Evolutionary conservation across 352 stramenopile species (phyloP).

Genomic region (Stramenopiles sp.): DNA sequence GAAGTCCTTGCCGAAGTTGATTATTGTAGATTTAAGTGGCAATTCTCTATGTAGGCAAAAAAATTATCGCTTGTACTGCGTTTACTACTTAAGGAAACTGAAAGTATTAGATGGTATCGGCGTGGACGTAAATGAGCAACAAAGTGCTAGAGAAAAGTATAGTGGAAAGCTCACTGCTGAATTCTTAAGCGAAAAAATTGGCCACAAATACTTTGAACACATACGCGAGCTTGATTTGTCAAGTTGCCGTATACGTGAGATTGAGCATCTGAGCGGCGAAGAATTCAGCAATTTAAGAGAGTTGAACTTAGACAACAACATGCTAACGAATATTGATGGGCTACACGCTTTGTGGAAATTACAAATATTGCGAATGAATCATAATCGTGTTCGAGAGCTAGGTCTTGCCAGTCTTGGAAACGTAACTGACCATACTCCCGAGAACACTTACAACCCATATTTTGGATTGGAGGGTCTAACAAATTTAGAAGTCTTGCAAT

Average conservation of each 20-base stretch:
- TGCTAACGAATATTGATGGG: slow-evolving; percentile 39
- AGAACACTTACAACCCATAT: slow-evolving; percentile 23
- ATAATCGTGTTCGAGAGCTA: slow-evolving; percentile 45
- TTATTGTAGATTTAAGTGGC: slow-evolving; percentile 55
- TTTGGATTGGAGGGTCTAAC: slow-evolving; percentile 38
- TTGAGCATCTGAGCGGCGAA: slow-evolving; percentile 29
- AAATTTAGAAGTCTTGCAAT: slow-evolving; percentile 41
- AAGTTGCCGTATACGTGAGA: slow-evolving; percentile 40
- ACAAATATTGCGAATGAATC: slow-evolving; percentile 42
- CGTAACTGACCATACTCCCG: slow-evolving; percentile 22
- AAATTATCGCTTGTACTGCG: slow-evolving; percentile 49
- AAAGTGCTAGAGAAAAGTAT: slow-evolving; percentile 59
- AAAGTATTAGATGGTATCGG: slow-evolving; percentile 55
- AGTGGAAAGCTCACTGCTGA: slow-evolving; percentile 55
- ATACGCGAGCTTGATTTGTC: slow-evolving; percentile 23
- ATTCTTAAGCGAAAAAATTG: slow-evolving; percentile 53
- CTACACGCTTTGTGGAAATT: slow-evolving; percentile 41
- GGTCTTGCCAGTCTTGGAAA: slow-evolving; percentile 19
- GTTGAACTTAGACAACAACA: slow-evolving; percentile 58
- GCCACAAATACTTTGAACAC: slow-evolving; percentile 31
- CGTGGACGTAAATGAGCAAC: slow-evolving; percentile 39
- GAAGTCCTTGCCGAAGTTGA: slow-evolving; percentile 50
- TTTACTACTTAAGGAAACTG: slow-evolving; percentile 49
- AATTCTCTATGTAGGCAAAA: slow-evolving; percentile 40
- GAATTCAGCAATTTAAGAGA: slow-evolving; percentile 41